Conservation (phyloP, 2,329 filamentous ascomycete genomes). For the Aspergillus thermomutatus region DNA sequence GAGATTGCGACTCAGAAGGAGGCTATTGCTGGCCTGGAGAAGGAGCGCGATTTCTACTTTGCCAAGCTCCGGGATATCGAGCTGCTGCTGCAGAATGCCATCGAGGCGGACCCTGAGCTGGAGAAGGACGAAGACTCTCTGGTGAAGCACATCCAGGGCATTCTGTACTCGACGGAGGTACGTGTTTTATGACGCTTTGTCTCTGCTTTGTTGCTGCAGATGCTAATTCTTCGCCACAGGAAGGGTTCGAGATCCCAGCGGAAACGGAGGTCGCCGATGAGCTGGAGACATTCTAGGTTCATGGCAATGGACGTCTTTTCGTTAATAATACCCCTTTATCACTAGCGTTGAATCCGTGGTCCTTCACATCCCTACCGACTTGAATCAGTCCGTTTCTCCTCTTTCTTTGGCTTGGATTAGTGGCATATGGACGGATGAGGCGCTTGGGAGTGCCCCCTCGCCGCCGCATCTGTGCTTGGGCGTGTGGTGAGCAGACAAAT, state of each 20-base stretch:
- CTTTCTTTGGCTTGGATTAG: not conserved
- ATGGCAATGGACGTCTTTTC: constrained; percentile 10
- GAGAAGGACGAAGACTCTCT: constrained; percentile 92
- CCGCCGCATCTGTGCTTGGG: not conserved
- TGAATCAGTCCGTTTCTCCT: not conserved
- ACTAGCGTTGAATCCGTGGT: constrained; percentile 16
- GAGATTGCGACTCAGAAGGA: constrained; percentile 91
- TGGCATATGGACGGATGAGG: not conserved
- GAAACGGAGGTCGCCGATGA: constrained; percentile 27
- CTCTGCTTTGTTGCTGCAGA: not conserved
- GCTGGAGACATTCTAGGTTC: constrained; percentile 29
- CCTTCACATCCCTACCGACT: constrained; percentile 3
- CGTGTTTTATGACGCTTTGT: constrained; percentile 5
- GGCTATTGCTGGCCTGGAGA: constrained; percentile 89
- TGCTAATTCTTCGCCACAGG: constrained; percentile 16
- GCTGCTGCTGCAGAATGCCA: constrained; percentile 84
- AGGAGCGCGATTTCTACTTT: constrained; percentile 98
- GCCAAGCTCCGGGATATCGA: constrained; percentile 98
- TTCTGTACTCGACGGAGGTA: constrained; percentile 93
- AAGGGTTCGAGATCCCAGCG: constrained; percentile 32
- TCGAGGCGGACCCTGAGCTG: constrained; percentile 86
- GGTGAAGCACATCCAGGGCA: constrained; percentile 93
- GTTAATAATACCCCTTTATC: constrained; percentile 27
- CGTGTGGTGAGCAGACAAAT: not conserved
- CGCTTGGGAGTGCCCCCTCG: not conserved